Evolutionary conservation across 1,284 basidiomycete species (phyloP), one percentile per base, ranked within the genome.

Genomic region (Retiboletus flavoniger): DNA sequence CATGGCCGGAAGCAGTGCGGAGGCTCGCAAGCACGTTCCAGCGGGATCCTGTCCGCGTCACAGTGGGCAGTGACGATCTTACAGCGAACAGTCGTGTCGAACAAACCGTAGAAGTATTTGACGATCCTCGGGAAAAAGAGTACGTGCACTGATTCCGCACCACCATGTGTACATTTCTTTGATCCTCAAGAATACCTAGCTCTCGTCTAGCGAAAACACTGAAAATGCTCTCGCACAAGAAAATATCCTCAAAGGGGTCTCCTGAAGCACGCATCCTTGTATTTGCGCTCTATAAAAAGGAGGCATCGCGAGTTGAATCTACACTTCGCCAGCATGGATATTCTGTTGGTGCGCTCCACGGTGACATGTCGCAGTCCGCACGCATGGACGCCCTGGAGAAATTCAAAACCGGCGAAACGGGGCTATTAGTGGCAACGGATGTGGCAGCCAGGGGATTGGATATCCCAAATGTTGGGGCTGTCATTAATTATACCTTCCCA

Each of bases 241-340:
- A 91, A 62, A 81, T 77, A 47, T 72, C 74, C 34, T 77, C 62
- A 21, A 72, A 68, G 60, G 68, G 77, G 67, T 61, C 79, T 3
- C 78, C 76, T 19, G 81, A 84, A 35, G 73, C 88, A 11, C 91
- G 93, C 51, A 85, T 95, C 55, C 84, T 99, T 42, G 84, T 99
- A 42, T 99, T 99, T 72, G 96, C 92, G 1, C 79, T 99, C 44
- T 99, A 99, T 80, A 99, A 99, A 76, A 96, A 95, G 71, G 95
- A 99, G 74, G 93, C 95, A 1, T 83, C 91, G 44, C 83, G 97
- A 16, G 86, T 99, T 4, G 93, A 95, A 69, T 78, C 83, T 63
- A 91, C 85, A 61, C 83, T 99, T 17, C 77, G 80, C 50, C 78
- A 86, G 41, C 84, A 87, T 36, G 93, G 94, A 3, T 96, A 90